Conservation (phyloP, 306 rosid species). For the Dryas drummondii region DNA sequence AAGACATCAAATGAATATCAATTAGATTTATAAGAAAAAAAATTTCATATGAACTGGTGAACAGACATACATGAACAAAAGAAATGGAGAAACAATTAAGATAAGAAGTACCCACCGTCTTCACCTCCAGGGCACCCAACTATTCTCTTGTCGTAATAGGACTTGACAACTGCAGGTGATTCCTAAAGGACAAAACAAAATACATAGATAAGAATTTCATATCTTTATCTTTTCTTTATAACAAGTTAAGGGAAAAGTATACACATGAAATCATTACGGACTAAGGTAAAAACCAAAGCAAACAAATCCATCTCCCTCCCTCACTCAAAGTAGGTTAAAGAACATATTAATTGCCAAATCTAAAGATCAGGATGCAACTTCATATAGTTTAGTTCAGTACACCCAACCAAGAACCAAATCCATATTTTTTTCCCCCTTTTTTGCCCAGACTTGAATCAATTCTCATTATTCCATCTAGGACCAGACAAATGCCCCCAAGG, state of each 20-base stretch:
- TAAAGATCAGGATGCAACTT: not conserved
- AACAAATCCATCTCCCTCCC: not conserved
- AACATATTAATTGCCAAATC: not conserved
- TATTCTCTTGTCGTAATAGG: conserved; percentile 76
- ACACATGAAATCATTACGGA: conserved; percentile 8
- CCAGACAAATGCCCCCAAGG: not conserved
- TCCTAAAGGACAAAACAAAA: conserved; percentile 51
- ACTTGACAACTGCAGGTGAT: conserved; percentile 79
- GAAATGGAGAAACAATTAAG: conserved; percentile 5
- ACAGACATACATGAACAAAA: conserved; percentile 11
- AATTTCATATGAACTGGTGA: conserved; percentile 1
- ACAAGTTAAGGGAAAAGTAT: not conserved
- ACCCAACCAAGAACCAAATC: not conserved
- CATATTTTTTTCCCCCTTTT: not conserved
- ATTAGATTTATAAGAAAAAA: not conserved
- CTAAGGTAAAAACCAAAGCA: not conserved
- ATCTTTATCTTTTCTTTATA: not conserved
- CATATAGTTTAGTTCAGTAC: not conserved
- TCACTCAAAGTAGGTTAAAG: not conserved
- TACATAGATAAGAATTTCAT: not conserved
- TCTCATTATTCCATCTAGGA: not conserved
- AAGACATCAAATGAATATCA: conserved; percentile 14
- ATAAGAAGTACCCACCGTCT: conserved; percentile 62
- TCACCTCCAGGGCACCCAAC: conserved; percentile 98
- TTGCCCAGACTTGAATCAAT: not conserved